A percentile compares a stretch with the other conserved stretches of the same genome.
These are phyloP conservation scores for Penicillium verhagenii DNA, from an alignment of 495 filamentous ascomycete genomes.

Conservation along the genomic window DNA sequence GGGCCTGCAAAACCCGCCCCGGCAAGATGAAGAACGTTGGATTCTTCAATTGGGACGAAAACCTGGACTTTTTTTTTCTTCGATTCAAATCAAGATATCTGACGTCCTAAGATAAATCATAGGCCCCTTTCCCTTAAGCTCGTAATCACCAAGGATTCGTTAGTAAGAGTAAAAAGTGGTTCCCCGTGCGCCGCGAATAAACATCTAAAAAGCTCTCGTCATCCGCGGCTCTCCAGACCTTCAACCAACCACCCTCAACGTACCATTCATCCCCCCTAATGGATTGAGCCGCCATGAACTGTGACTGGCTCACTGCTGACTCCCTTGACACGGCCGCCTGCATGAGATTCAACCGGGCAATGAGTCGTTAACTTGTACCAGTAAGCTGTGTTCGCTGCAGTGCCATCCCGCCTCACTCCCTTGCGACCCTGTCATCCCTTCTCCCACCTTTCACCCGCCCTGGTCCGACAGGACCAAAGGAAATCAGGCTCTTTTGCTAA, in stretches of 20 bases:
- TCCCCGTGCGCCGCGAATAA: conserved; percentile 19
- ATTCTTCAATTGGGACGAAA: too few species aligned
- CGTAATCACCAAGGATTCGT: too few species aligned
- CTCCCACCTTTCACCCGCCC: neutral
- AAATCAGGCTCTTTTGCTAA: neutral
- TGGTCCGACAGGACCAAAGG: neutral
- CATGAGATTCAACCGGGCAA: conserved; percentile 17
- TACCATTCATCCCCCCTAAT: conserved; percentile 1
- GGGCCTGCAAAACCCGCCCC: neutral
- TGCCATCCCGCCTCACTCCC: conserved; percentile 9
- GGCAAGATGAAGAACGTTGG: neutral
- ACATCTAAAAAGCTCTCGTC: conserved; percentile 20
- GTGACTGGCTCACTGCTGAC: conserved; percentile 16
- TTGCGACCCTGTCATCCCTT: conserved; percentile 7
- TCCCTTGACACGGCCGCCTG: conserved; percentile 16
- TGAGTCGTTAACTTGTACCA: conserved; percentile 22
- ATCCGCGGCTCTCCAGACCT: conserved; percentile 8
- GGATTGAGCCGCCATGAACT: conserved; percentile 18
- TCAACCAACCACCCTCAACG: conserved; percentile 7
- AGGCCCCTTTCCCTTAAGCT: too few species aligned
- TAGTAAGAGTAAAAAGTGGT: conserved; percentile 10
- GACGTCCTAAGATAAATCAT: neutral
- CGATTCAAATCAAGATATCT: neutral
- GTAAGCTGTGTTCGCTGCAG: conserved; percentile 10
- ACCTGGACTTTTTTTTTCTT: neutral